Evolutionary conservation across 1,139 yeast genomes (phyloP).

Genomic region (Lodderomyces beijingensis): DNA sequence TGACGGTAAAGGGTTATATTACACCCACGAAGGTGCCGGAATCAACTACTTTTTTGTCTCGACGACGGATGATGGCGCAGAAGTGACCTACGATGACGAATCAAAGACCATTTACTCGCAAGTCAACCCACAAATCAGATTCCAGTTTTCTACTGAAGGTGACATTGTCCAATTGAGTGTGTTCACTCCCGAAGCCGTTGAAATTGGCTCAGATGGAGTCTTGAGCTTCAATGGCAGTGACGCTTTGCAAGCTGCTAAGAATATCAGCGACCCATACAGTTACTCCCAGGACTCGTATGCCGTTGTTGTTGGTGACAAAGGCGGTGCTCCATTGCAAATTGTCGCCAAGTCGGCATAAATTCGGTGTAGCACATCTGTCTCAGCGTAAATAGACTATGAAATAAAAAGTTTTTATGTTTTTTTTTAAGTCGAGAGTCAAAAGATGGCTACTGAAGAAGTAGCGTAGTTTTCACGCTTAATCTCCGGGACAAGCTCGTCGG

Average conservation of each 20-base stretch:
- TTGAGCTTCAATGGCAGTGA: constrained; percentile 27
- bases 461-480: no score
- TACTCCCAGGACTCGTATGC: constrained; percentile 28
- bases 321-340: no score
- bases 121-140: constrained; percentile 1
- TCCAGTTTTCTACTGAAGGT: constrained; percentile 14
- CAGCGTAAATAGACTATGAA: no score
- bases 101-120: constrained; percentile 3
- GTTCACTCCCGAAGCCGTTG: constrained; percentile 11
- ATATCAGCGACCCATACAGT: constrained; percentile 39
- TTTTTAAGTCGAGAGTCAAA: no score
- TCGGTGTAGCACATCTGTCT: no score
- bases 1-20: constrained; percentile 26
- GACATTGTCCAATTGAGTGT: constrained; percentile 4
- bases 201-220: constrained; percentile 18
- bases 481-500: no score
- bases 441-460: no score
- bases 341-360: no score
- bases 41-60: constrained; percentile 39
- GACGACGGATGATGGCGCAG: constrained; percentile 4
- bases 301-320: constrained; percentile 15
- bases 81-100: constrained; percentile 39
- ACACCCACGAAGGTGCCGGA: constrained; percentile 54
- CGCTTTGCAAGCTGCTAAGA: constrained; percentile 34
- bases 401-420: no score